Conservation (phyloP, 2,329 filamentous ascomycete species). For the Aspergillus flavus region DNA sequence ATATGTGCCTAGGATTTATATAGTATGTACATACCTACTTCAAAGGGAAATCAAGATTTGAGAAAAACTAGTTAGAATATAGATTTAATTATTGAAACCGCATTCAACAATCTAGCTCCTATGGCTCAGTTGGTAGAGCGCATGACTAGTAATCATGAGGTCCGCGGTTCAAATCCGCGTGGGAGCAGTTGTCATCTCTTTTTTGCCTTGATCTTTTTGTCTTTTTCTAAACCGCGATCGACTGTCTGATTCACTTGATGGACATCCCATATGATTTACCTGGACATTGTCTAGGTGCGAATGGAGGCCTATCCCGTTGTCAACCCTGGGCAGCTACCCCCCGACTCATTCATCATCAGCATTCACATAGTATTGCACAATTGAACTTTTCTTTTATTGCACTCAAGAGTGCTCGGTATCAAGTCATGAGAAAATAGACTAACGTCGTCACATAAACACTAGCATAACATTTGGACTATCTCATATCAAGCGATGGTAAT, state of each 20-base stretch:
- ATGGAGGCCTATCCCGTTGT: neutral
- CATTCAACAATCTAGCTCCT: neutral
- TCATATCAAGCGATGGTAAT: neutral
- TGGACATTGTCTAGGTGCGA: neutral
- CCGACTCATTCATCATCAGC: neutral
- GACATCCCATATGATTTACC: neutral
- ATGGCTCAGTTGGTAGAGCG: slow-evolving; percentile 6
- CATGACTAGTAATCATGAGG: slow-evolving; percentile 5
- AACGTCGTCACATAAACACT: slow-evolving; percentile 8
- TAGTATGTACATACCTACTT: no score
- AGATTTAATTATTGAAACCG: no score
- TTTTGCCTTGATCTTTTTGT: neutral
- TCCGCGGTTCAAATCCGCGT: slow-evolving; percentile 5
- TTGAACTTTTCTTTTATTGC: neutral
- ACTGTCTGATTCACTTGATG: neutral
- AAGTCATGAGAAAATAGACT: slow-evolving; percentile 11
- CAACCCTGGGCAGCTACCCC: no score
- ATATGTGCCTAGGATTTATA: no score
- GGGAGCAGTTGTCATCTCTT: neutral
- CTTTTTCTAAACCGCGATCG: neutral
- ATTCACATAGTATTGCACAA: neutral
- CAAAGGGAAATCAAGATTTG: no score
- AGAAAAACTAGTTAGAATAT: no score
- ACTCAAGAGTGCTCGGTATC: slow-evolving; percentile 11
- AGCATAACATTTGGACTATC: slow-evolving; percentile 5